A percentile compares a stretch with the other conserved stretches of the same genome.
These are phyloP conservation scores for Fusarium sp. DNA, from an alignment of 2,329 filamentous ascomycete genomes.

Conservation along the genomic window DNA sequence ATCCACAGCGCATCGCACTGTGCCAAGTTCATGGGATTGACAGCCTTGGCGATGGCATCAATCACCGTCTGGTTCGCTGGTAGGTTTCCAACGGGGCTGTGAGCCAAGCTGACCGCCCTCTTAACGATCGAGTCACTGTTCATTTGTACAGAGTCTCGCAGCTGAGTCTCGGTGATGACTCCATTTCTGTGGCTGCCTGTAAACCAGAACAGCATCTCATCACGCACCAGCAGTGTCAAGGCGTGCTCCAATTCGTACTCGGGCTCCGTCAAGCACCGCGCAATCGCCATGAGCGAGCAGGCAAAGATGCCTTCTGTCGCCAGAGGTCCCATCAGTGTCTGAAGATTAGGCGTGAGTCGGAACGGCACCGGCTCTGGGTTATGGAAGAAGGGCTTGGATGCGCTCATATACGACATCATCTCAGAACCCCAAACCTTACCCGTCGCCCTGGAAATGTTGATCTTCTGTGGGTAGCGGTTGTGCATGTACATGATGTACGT, in stretches of 20 bases:
- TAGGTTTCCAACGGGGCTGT: conserved; percentile 80
- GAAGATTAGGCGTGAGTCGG: conserved; percentile 95
- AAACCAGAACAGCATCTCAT: conserved; percentile 99
- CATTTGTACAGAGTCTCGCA: conserved; percentile 82
- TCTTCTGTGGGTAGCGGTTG: conserved; percentile 94
- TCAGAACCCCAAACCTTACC: conserved; percentile 98
- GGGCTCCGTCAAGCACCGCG: conserved; percentile 90
- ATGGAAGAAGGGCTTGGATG: conserved; percentile 87
- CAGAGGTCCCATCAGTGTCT: conserved; percentile 94
- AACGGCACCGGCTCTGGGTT: conserved; percentile 97
- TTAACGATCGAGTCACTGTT: conserved; percentile 96
- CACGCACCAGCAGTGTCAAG: conserved; percentile 91
- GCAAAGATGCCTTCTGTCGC: conserved; percentile 96
- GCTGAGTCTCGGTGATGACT: conserved; percentile 68
- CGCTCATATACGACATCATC: conserved; percentile 89
- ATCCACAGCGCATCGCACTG: conserved; percentile 96
- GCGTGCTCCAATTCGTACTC: conserved; percentile 94
- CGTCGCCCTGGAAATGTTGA: conserved; percentile 86
- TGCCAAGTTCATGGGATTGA: conserved; percentile 89
- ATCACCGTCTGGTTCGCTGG: conserved; percentile 98
- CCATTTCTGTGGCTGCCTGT: conserved; percentile 76
- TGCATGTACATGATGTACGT: conserved; percentile 99
- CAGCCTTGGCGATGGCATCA: conserved; percentile 90
- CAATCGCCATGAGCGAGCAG: conserved; percentile 96
- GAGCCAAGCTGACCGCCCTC: conserved; percentile 85